phyloP scores from a whole-genome alignment of 2,329 filamentous ascomycete genomes.

The Plectosphaerella cucumerina region DNA sequence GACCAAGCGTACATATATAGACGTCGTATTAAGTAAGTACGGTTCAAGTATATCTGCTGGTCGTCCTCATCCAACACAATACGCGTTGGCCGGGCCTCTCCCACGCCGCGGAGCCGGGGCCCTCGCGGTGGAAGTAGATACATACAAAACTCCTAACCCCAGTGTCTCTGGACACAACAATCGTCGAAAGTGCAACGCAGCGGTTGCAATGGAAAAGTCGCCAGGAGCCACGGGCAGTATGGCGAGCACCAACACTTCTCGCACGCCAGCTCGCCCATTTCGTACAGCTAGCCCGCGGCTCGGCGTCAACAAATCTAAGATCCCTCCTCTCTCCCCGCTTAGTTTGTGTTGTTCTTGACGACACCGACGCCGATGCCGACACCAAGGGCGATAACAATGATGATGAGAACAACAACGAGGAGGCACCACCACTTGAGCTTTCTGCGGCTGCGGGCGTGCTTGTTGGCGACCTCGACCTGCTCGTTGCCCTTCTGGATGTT shows the following conservation, averaged over 20 bases:
- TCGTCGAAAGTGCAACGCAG: too few species aligned
- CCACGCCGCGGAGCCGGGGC: background rate
- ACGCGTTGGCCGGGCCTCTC: background rate
- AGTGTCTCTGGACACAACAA: too few species aligned
- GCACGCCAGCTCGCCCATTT: background rate
- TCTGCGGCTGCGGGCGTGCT: constrained; percentile 60
- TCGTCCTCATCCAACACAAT: constrained; percentile 1
- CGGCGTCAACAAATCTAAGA: background rate
- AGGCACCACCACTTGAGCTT: constrained; percentile 83
- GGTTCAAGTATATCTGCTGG: constrained; percentile 2
- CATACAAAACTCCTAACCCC: constrained; percentile 1
- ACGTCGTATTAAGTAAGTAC: constrained; percentile 1
- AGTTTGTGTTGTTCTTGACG: constrained; percentile 6
- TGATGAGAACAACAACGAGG: constrained; percentile 54
- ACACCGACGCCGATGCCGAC: constrained; percentile 45
- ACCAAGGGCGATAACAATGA: constrained; percentile 49
- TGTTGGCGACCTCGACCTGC: constrained; percentile 65
- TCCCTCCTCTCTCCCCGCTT: background rate
- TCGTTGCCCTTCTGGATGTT: constrained; percentile 67
- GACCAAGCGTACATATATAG: background rate
- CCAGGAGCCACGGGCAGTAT: too few species aligned
- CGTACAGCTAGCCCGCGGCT: background rate
- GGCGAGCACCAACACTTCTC: background rate
- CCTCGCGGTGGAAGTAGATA: constrained; percentile 1
- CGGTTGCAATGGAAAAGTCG: too few species aligned